A percentile compares a stretch with the other conserved stretches of the same genome.
These are phyloP conservation scores for Globisporangium cystogenes DNA, from an alignment of 352 stramenopile species.

Conservation along the genomic window DNA sequence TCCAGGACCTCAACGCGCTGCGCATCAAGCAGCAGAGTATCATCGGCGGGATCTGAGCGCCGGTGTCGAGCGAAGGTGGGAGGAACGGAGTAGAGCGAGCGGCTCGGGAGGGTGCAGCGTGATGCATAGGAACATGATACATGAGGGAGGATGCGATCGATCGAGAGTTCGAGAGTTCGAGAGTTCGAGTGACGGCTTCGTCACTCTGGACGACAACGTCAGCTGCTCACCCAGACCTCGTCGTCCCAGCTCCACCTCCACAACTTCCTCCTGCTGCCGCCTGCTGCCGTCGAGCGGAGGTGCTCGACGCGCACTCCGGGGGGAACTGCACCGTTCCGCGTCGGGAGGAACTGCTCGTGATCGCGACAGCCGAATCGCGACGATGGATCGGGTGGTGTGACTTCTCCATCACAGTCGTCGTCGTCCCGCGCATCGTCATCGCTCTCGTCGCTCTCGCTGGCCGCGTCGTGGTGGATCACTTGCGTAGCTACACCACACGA, in stretches of 20 bases:
- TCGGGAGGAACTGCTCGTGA: not conserved
- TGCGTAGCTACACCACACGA: not conserved
- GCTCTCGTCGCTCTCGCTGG: not conserved
- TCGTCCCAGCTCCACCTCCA: not conserved
- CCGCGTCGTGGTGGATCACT: not conserved
- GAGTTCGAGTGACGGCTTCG: no score
- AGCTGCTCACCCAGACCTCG: not conserved
- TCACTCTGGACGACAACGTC: no score
- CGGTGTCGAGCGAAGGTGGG: no score
- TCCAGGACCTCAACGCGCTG: constrained; percentile 73
- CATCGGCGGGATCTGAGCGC: constrained; percentile 15
- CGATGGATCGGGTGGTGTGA: not conserved
- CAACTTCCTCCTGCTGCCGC: not conserved
- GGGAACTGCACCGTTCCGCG: not conserved
- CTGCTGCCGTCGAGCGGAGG: not conserved
- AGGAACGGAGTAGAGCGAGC: not conserved
- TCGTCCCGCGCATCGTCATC: no score
- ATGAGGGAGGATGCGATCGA: no score
- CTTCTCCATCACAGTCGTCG: not conserved
- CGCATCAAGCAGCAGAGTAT: constrained; percentile 49
- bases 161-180: no score
- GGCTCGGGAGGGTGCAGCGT: no score
- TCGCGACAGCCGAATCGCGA: not conserved
- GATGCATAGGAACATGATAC: no score
- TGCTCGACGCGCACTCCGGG: not conserved